Evolutionary conservation across 306 rosid species (phyloP).

Genomic region (Vigna mungo): DNA sequence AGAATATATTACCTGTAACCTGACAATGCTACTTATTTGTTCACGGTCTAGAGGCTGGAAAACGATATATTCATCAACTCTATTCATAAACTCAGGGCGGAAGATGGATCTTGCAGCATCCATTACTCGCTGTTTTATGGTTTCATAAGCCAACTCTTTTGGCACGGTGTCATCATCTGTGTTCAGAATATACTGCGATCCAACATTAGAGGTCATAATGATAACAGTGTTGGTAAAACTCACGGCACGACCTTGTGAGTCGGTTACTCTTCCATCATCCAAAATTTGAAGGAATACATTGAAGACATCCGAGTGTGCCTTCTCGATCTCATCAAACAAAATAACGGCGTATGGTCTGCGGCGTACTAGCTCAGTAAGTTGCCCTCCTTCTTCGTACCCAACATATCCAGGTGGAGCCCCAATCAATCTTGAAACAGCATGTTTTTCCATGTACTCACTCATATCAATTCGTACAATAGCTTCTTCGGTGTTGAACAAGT

Average conservation of each 20-base stretch:
- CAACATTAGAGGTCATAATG: conserved; percentile 98
- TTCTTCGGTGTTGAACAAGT: conserved; percentile 94
- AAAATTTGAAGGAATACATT: conserved; percentile 92
- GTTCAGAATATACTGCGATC: conserved; percentile 91
- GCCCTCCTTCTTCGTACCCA: conserved; percentile 99
- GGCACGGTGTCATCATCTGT: conserved; percentile 48
- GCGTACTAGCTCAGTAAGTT: conserved; percentile 85
- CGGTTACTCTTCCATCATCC: conserved; percentile 93
- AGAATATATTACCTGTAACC: conserved; percentile 70
- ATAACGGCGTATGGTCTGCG: conserved; percentile 94
- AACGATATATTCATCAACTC: conserved; percentile 94
- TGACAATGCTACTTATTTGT: conserved; percentile 80
- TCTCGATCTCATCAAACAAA: conserved; percentile 94
- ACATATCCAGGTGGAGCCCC: conserved; percentile 99
- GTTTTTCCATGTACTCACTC: conserved; percentile 99
- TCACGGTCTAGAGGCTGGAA: conserved; percentile 94
- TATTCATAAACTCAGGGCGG: conserved; percentile 95
- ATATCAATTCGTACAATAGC: conserved; percentile 95
- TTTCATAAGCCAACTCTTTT: conserved; percentile 66
- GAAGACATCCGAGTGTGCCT: conserved; percentile 91
- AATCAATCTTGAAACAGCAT: conserved; percentile 92
- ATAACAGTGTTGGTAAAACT: conserved; percentile 93
- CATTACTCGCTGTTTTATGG: conserved; percentile 87
- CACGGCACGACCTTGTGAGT: conserved; percentile 96
- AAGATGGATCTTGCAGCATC: conserved; percentile 93